Evolutionary conservation across 176 grass and related monocot genomes (phyloP), one percentile per base, ranked within the genome.

Genomic region (Typha latifolia): DNA sequence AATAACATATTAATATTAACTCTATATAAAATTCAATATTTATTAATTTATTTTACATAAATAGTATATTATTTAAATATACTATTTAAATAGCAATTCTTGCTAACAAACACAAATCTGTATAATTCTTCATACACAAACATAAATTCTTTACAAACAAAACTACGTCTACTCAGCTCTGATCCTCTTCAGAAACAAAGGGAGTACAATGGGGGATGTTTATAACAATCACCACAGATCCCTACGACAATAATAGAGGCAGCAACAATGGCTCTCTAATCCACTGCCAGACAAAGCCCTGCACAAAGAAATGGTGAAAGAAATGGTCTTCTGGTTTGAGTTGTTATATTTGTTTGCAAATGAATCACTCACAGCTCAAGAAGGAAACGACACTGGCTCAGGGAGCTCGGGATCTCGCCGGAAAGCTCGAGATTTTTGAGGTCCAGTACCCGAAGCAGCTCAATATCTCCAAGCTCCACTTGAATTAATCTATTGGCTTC

Each of bases 221-320:
- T 81, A 99, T 87, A 10, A 81, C 66, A 9, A 80, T 86, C 31
- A 99, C 89, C 70, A 72, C 89, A 93, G 66, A 99, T 71, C 12
- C 94, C 94, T 2, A 90, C 71, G 63, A 99, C 84, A 64, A 99
- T 93, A 61, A 90, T 66, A 14, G 83, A 85, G 0, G 81, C 84
- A 8, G 89, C 94, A 71, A 99, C 83, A 71, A 99, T 99, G 31
- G 77, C 93, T 88, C 55, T 81, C 64, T 34, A 96, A 75, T 59
- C 73, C 62, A 87, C 91, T 96, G 77, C 62, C 83, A 0, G 94
- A 92, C 16, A 89, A 79, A 77, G 85, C 78, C 86, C 94, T 99
- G 83, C 23, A 76, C 51, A 68, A 15, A 57, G 51, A 47, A 20
- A 67, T 61, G 52, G 12, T 64, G 70, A 84, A 79, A 73, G 16